Evolutionary conservation across 2,329 filamentous ascomycete genomes (phyloP).

Genomic region (Botrytis fabae): DNA sequence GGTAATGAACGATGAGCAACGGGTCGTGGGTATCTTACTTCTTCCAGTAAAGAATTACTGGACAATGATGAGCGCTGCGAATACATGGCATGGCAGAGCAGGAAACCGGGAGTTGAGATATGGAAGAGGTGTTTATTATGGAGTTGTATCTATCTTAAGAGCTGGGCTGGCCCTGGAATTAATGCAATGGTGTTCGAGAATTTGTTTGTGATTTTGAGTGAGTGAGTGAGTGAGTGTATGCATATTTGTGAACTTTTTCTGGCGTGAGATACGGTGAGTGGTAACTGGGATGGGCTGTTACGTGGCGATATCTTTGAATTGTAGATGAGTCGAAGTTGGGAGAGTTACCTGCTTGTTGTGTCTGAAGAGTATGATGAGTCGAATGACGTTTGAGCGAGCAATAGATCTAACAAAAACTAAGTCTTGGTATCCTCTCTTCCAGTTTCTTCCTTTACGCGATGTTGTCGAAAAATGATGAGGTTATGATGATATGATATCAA

Average conservation of each 20-base stretch:
- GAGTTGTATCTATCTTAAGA: slow-evolving; percentile 2
- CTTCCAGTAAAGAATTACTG: background rate
- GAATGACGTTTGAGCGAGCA: too few relatives aligned
- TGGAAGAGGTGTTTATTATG: background rate
- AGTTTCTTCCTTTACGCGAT: background rate
- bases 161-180: slow-evolving; percentile 12
- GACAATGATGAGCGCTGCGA: background rate
- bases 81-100: background rate
- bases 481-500: too few relatives aligned
- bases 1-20: background rate
- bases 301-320: background rate
- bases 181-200: background rate
- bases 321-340: background rate
- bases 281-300: background rate
- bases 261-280: background rate
- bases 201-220: background rate
- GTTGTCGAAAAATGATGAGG: background rate
- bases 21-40: background rate
- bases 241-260: background rate
- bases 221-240: background rate
- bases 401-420: too few relatives aligned
- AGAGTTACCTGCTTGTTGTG: too few relatives aligned
- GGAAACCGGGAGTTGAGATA: background rate
- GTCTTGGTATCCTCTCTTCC: too few relatives aligned
- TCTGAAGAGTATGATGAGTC: too few relatives aligned